phyloP scores from a whole-genome alignment of 345 rosid genomes.

The Hypericum perforatum region DNA sequence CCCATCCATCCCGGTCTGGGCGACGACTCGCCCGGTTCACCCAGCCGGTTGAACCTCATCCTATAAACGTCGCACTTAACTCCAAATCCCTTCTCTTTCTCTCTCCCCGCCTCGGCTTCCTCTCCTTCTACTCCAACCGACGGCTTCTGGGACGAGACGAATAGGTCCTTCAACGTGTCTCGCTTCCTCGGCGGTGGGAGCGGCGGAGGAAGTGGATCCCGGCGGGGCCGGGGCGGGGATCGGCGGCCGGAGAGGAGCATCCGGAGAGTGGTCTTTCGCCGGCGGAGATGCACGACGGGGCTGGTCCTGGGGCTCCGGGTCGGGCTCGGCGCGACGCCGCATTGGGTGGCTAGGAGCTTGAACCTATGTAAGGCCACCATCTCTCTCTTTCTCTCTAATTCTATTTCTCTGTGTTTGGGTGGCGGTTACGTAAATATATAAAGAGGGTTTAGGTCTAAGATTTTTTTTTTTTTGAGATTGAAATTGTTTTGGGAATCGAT shows the following conservation, averaged over 20 bases:
- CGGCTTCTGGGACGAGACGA: conserved; percentile 36
- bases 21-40: too few species aligned
- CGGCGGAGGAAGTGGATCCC: conserved; percentile 18
- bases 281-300: conserved; percentile 56
- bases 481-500: too few species aligned
- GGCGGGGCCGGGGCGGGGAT: conserved; percentile 13
- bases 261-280: conserved; percentile 59
- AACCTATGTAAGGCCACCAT: conserved; percentile 83
- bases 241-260: conserved; percentile 54
- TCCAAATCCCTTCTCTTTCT: not conserved
- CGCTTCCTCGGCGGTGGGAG: conserved; percentile 24
- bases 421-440: not conserved
- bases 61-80: conserved; percentile 14
- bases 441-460: not conserved
- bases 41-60: conserved; percentile 18
- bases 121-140: conserved; percentile 15
- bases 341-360: conserved; percentile 76
- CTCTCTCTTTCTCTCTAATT: conserved; percentile 3
- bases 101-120: conserved; percentile 6
- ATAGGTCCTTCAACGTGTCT: conserved; percentile 50
- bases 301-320: conserved; percentile 74
- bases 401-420: not conserved
- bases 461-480: not conserved
- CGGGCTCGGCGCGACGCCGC: conserved; percentile 73
- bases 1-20: conserved; percentile 31